Percentiles rank a stretch among this genome's conserved stretches.
phyloP scores from a whole-genome alignment of 2,329 filamentous ascomycete species.

The Neofusicoccum parvum region DNA sequence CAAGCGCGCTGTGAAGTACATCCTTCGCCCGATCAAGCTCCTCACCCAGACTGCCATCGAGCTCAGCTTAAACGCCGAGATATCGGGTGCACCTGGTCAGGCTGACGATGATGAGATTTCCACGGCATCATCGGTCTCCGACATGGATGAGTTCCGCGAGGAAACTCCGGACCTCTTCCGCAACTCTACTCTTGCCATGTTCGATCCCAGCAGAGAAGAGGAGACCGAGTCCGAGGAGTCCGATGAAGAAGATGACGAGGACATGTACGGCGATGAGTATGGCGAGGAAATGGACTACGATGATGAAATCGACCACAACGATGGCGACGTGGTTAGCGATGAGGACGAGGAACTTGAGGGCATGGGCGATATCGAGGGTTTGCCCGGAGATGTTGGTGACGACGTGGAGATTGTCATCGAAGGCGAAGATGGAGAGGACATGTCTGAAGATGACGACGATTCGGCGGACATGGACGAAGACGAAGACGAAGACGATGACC shows the following conservation, averaged over 20 bases:
- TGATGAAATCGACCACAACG: conserved; percentile 76
- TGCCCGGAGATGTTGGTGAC: conserved; percentile 62
- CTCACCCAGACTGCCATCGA: conserved; percentile 85
- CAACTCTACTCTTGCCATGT: conserved; percentile 92
- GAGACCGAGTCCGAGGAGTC: conserved; percentile 77
- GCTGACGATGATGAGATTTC: conserved; percentile 82
- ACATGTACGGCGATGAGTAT: conserved; percentile 91
- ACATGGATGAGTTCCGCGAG: conserved; percentile 71
- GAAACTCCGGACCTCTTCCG: conserved; percentile 97
- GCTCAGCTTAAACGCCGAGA: conserved; percentile 78
- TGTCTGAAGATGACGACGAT: conserved; percentile 58
- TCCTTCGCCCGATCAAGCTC: conserved; percentile 83
- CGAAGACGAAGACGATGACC: conserved; percentile 58
- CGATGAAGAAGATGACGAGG: conserved; percentile 61
- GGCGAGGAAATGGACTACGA: conserved; percentile 92
- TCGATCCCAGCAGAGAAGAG: conserved; percentile 79
- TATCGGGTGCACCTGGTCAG: conserved; percentile 66
- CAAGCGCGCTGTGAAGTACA: conserved; percentile 94
- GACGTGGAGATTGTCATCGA: conserved; percentile 87
- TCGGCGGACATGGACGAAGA: conserved; percentile 57
- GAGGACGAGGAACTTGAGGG: conserved; percentile 78
- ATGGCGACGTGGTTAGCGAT: conserved; percentile 86
- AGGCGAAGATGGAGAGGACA: conserved; percentile 59
- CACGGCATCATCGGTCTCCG: conserved; percentile 85
- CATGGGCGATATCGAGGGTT: conserved; percentile 72